Evolutionary conservation across 2,329 filamentous ascomycete species (phyloP).

Genomic region (Aotearoamyces nothofagi): DNA sequence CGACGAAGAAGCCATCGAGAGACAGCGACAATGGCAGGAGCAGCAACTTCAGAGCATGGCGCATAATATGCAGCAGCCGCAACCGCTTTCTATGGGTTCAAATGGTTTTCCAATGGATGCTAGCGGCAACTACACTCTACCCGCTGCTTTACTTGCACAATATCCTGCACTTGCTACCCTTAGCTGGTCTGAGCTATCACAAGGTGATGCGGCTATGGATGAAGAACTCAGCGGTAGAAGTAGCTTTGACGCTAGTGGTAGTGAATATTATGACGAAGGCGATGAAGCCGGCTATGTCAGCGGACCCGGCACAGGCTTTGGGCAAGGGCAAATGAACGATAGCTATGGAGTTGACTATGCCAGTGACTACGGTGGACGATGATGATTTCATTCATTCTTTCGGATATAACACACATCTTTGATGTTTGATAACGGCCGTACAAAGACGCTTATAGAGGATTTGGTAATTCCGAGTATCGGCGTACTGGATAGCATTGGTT

Average conservation of each 20-base stretch:
- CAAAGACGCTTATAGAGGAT: too few relatives aligned
- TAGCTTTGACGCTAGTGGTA: slow-evolving; percentile 65
- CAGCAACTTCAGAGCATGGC: slow-evolving; percentile 46
- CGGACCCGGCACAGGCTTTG: slow-evolving; percentile 16
- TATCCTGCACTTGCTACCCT: slow-evolving; percentile 87
- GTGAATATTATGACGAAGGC: slow-evolving; percentile 54
- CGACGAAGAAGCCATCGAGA: slow-evolving; percentile 80
- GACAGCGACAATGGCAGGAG: slow-evolving; percentile 61
- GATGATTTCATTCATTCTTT: slow-evolving; percentile 1
- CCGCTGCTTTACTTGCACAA: slow-evolving; percentile 75
- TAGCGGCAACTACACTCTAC: slow-evolving; percentile 51
- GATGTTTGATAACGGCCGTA: too few relatives aligned
- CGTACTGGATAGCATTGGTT: too few relatives aligned
- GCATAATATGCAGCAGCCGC: slow-evolving; percentile 45
- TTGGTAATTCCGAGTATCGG: too few relatives aligned
- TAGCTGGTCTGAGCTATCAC: slow-evolving; percentile 67
- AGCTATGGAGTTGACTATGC: slow-evolving; percentile 16
- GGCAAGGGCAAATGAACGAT: slow-evolving; percentile 14
- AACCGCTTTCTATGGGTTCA: slow-evolving; percentile 44
- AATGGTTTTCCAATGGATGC: slow-evolving; percentile 42
- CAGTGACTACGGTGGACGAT: slow-evolving; percentile 17
- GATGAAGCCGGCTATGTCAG: slow-evolving; percentile 53
- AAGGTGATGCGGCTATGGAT: slow-evolving; percentile 45
- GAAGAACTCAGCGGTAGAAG: slow-evolving; percentile 66
- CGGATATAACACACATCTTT: too few relatives aligned